These are phyloP conservation scores for Neofusicoccum laricinum DNA, from an alignment of 2,329 filamentous ascomycete genomes.

Conservation along the genomic window DNA sequence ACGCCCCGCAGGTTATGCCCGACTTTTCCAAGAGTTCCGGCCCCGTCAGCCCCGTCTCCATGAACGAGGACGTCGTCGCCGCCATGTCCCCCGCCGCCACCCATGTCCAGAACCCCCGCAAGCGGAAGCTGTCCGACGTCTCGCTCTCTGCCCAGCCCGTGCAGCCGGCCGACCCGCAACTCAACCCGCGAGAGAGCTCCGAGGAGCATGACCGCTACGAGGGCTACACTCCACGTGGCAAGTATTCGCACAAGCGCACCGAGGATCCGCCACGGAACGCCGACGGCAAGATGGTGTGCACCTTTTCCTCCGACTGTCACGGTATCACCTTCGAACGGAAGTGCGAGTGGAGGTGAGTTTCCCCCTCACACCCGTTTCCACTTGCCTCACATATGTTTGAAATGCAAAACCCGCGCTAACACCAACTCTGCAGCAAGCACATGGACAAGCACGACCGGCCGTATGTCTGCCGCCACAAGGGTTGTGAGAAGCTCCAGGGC, in stretches of 20 bases:
- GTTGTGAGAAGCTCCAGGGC: conserved; percentile 86
- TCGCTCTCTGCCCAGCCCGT: neutral
- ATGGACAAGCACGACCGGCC: conserved; percentile 98
- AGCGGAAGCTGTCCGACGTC: conserved; percentile 15
- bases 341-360: conserved; percentile 88
- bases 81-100: conserved; percentile 7
- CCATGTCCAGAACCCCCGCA: conserved; percentile 3
- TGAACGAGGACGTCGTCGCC: conserved; percentile 1
- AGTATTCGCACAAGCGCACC: conserved; percentile 38
- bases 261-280: conserved; percentile 60
- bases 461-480: conserved; percentile 78
- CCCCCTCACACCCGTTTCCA: neutral
- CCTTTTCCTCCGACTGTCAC: conserved; percentile 62
- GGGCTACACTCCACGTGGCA: conserved; percentile 28
- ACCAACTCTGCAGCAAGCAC: conserved; percentile 66
- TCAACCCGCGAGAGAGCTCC: neutral
- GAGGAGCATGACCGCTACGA: conserved; percentile 15
- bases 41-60: conserved; percentile 2
- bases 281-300: conserved; percentile 76
- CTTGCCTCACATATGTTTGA: conserved; percentile 2
- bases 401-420: conserved; percentile 20
- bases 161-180: neutral
- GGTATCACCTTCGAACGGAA: conserved; percentile 73
- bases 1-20: conserved; percentile 5
- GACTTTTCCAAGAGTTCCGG: conserved; percentile 8